Evolutionary conservation across 148 eudicot species (phyloP), one percentile per base, ranked within the genome.

Genomic region (Amaranthus palmeri): DNA sequence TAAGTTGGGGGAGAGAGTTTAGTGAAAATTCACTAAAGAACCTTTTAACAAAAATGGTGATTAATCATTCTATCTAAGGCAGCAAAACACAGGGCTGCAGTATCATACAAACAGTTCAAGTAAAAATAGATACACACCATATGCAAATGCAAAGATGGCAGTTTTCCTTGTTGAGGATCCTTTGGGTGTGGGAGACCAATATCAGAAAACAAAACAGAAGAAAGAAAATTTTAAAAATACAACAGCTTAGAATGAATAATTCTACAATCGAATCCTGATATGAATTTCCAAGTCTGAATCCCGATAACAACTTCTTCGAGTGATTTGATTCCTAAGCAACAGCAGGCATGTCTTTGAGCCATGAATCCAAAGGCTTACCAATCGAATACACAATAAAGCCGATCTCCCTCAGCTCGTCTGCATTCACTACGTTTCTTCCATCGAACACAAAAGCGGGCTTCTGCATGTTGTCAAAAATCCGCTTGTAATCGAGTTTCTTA

Each of bases 401-500:
- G 18, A 87, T 90, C 72, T 84, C 83, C 71, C 90, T 84, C 58
- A 86, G 76, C 74, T 84, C 74, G 13, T 78, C 82, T 0, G 72
- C 79, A 61, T 90, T 82, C 61, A 81, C 75, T 7, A 90, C 65
- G 41, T 90, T 90, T 83, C 96, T 81, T 3, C 96, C 96, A 75
- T 90, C 96, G 25, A 90, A 90, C 11, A 90, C 81, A n/a, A 87
- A 90, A 40, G 96, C 96, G 0, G 96, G 96, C 66, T 90, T 90
- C 80, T 86, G 96, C 96, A 90, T 90, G 76, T 84, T 87, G 76
- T 86, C 89, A 43, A 73, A 86, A 8, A 86, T 76, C 87, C 72
- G 82, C 80, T 86, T 77, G 81, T 72, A 90, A 76, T 90, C 96
- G 2, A 90, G 90, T 25, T 67, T 78, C 83, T 81, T 90, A 73